A percentile compares a stretch with the other conserved stretches of the same genome.
These are phyloP conservation scores for Aspergillus quadricinctus DNA, from an alignment of 2,329 filamentous ascomycete genomes.

Conservation along the genomic window DNA sequence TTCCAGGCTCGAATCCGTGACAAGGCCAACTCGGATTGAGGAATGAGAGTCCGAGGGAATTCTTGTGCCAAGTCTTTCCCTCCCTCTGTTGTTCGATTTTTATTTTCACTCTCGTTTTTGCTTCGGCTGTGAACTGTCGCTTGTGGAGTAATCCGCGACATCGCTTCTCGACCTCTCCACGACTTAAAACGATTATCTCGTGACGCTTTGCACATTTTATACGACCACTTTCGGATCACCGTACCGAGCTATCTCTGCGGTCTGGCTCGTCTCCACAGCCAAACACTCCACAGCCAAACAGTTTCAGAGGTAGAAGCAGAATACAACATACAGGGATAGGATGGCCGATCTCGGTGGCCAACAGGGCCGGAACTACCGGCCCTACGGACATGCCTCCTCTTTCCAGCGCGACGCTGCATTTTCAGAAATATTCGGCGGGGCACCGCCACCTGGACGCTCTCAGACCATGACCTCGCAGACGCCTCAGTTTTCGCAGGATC, in stretches of 20 bases:
- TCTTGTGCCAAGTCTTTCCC: slow-evolving; percentile 15
- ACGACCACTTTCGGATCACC: slow-evolving; percentile 18
- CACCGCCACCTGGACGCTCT: slow-evolving; percentile 80
- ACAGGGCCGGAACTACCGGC: slow-evolving; percentile 57
- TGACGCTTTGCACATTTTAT: slow-evolving; percentile 31
- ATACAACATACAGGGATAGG: slow-evolving; percentile 2
- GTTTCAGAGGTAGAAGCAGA: background rate
- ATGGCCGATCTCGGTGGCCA: slow-evolving; percentile 64
- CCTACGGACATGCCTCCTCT: slow-evolving; percentile 51
- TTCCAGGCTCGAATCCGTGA: slow-evolving; percentile 18
- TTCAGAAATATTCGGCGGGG: slow-evolving; percentile 88
- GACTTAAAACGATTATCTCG: slow-evolving; percentile 28
- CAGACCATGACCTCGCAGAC: slow-evolving; percentile 90
- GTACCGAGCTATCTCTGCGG: background rate
- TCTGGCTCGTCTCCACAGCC: background rate
- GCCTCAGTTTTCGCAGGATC: slow-evolving; percentile 57
- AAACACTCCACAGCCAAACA: background rate
- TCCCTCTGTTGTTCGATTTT: slow-evolving; percentile 14
- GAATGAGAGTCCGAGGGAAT: slow-evolving; percentile 25
- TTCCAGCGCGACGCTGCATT: slow-evolving; percentile 88
- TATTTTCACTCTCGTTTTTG: slow-evolving; percentile 9
- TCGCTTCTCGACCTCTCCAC: slow-evolving; percentile 23
- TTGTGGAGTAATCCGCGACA: slow-evolving; percentile 19
- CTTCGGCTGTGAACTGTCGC: slow-evolving; percentile 15
- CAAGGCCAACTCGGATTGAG: slow-evolving; percentile 17